Evolutionary conservation across 768 basidiomycete genomes (phyloP).

Genomic region (Clathrus columnatus): DNA sequence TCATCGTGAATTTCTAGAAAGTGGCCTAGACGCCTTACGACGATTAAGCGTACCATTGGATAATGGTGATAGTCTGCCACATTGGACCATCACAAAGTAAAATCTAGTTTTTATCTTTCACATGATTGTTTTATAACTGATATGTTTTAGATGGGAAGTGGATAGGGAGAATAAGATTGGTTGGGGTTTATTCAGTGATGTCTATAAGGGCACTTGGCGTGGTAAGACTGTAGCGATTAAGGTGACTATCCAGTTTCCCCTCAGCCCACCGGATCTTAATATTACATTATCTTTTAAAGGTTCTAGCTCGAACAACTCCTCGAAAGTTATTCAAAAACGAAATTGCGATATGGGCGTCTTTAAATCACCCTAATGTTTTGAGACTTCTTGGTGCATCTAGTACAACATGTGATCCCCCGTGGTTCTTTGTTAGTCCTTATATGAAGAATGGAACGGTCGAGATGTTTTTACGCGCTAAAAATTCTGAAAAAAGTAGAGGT

Average conservation of each 20-base stretch:
- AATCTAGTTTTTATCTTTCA: conserved; percentile 1
- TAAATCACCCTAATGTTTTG: conserved; percentile 63
- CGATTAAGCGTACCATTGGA: conserved; percentile 39
- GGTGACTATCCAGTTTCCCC: conserved; percentile 25
- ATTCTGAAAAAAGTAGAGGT: conserved; percentile 1
- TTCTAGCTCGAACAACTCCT: conserved; percentile 49
- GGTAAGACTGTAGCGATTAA: conserved; percentile 62
- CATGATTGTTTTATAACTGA: neutral
- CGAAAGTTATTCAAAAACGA: conserved; percentile 60
- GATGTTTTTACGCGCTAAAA: conserved; percentile 39
- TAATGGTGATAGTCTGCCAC: conserved; percentile 39
- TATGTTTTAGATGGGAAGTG: conserved; percentile 52
- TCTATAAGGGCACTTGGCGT: conserved; percentile 71
- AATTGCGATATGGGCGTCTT: conserved; percentile 60
- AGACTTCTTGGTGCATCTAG: conserved; percentile 73
- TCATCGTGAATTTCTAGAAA: conserved; percentile 63
- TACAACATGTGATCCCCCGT: conserved; percentile 57
- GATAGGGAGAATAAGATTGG: conserved; percentile 63
- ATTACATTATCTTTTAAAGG: neutral
- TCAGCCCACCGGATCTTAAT: neutral
- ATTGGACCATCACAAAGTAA: conserved; percentile 69
- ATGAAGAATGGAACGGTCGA: conserved; percentile 56
- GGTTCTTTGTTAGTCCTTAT: conserved; percentile 75
- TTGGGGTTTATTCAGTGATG: conserved; percentile 66
- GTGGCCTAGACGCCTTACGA: conserved; percentile 60